Percentiles rank a stretch among this genome's conserved stretches.
phyloP scores from a whole-genome alignment of 768 basidiomycete genomes.

The Mycena metata region DNA sequence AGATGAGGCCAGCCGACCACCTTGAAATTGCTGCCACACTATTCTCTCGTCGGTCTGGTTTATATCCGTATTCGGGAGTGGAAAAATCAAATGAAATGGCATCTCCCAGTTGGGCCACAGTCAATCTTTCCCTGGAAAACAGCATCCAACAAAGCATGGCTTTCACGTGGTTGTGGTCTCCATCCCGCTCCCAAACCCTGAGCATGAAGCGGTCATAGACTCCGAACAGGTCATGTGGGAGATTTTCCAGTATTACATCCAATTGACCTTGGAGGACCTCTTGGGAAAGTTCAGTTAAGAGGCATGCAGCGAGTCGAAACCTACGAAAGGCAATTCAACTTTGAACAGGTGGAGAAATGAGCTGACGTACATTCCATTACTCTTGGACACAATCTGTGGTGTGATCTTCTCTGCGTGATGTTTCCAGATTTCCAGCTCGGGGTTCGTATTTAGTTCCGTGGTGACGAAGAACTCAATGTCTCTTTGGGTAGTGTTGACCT shows the following conservation, averaged over 20 bases:
- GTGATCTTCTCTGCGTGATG: not conserved
- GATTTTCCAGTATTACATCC: not conserved
- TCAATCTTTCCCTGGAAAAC: not conserved
- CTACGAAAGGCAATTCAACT: not conserved
- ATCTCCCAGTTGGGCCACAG: not conserved
- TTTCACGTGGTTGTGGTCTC: not conserved
- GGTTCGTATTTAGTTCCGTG: constrained; percentile 1
- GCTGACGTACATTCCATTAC: constrained; percentile 26
- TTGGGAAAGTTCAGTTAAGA: not conserved
- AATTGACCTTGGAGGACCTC: not conserved
- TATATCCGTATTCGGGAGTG: not conserved
- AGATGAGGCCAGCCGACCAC: not conserved
- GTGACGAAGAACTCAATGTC: constrained; percentile 13
- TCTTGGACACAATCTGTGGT: not conserved
- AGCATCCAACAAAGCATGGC: constrained; percentile 2
- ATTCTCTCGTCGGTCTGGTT: not conserved
- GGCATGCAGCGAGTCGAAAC: constrained; percentile 9
- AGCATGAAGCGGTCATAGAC: constrained; percentile 14
- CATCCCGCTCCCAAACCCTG: not conserved
- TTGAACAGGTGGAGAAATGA: not conserved
- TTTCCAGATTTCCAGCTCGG: constrained; percentile 7
- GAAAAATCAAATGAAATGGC: constrained; percentile 14
- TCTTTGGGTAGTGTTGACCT: not conserved
- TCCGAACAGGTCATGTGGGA: constrained; percentile 5
- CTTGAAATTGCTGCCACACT: not conserved